These are phyloP conservation scores for Dioszegia aurantiaca DNA, from an alignment of 768 basidiomycete genomes.

Conservation along the genomic window DNA sequence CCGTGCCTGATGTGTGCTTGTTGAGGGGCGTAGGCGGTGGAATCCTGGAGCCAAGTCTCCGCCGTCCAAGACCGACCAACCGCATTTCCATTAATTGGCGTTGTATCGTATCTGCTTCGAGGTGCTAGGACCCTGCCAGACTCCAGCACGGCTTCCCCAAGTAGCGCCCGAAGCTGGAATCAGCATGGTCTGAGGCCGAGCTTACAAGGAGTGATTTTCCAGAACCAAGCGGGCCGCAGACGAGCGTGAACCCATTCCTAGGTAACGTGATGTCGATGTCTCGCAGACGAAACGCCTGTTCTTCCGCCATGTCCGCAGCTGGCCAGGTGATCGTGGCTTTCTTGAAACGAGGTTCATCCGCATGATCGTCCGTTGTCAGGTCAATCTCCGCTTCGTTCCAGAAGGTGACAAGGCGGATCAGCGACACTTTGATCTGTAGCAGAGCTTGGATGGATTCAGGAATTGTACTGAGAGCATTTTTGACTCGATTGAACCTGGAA, in stretches of 20 bases:
- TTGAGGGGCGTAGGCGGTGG: slow-evolving; percentile 45
- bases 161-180: slow-evolving; percentile 41
- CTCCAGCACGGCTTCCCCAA: slow-evolving; percentile 40
- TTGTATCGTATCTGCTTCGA: slow-evolving; percentile 26
- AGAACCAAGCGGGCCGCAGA: slow-evolving; percentile 47
- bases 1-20: slow-evolving; percentile 47
- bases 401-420: slow-evolving; percentile 33
- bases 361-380: slow-evolving; percentile 1
- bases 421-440: slow-evolving; percentile 32
- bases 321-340: slow-evolving; percentile 43
- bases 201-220: slow-evolving; percentile 50
- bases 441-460: slow-evolving; percentile 28
- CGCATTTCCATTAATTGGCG: slow-evolving; percentile 18
- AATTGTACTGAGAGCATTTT: slow-evolving; percentile 28
- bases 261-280: slow-evolving; percentile 37
- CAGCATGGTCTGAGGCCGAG: slow-evolving; percentile 1
- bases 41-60: slow-evolving; percentile 31
- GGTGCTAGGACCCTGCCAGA: slow-evolving; percentile 32
- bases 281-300: slow-evolving; percentile 29
- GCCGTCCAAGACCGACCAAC: slow-evolving; percentile 17
- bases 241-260: slow-evolving; percentile 31
- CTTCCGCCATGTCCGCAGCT: slow-evolving; percentile 2
- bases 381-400: slow-evolving; percentile 40
- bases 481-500: slow-evolving; percentile 32
- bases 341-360: slow-evolving; percentile 13